Percentiles rank a stretch among this genome's conserved stretches.
These are phyloP conservation scores for Fusarium sp. DNA, from an alignment of 2,329 filamentous ascomycete genomes.

Conservation along the genomic window DNA sequence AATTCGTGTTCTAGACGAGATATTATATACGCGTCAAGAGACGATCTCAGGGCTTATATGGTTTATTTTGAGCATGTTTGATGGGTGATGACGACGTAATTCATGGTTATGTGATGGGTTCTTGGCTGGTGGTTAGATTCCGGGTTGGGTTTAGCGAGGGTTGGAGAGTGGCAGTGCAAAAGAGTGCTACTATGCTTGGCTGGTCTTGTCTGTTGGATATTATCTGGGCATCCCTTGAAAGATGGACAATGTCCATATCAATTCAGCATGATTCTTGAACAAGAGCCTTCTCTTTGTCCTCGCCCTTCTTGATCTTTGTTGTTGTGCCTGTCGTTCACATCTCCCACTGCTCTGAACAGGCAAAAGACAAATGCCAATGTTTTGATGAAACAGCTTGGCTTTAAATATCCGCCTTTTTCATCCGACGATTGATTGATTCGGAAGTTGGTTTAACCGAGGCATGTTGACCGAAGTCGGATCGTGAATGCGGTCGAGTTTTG, in stretches of 20 bases:
- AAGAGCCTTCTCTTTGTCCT: background rate
- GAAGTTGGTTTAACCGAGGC: background rate
- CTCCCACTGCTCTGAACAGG: rapidly evolving
- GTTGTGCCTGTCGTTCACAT: rapidly evolving
- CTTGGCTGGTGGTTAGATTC: background rate
- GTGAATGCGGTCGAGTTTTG: background rate
- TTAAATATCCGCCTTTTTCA: background rate
- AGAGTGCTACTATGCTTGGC: constrained; percentile 6
- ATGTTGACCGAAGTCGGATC: background rate
- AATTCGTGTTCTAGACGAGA: background rate
- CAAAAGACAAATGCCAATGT: background rate
- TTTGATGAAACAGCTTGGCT: background rate
- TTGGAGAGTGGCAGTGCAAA: constrained; percentile 20
- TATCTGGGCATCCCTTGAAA: background rate
- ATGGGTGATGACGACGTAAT: background rate
- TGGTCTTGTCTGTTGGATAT: background rate
- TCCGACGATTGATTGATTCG: background rate
- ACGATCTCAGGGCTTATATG: background rate
- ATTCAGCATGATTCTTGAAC: background rate
- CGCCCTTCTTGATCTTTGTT: rapidly evolving
- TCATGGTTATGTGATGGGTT: background rate
- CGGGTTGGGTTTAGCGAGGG: constrained; percentile 14
- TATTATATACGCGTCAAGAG: background rate
- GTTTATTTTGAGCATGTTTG: background rate
- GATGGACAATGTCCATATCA: background rate